Evolutionary conservation across 2,329 filamentous ascomycete genomes (phyloP).

Genomic region (Blastomyces parvus): DNA sequence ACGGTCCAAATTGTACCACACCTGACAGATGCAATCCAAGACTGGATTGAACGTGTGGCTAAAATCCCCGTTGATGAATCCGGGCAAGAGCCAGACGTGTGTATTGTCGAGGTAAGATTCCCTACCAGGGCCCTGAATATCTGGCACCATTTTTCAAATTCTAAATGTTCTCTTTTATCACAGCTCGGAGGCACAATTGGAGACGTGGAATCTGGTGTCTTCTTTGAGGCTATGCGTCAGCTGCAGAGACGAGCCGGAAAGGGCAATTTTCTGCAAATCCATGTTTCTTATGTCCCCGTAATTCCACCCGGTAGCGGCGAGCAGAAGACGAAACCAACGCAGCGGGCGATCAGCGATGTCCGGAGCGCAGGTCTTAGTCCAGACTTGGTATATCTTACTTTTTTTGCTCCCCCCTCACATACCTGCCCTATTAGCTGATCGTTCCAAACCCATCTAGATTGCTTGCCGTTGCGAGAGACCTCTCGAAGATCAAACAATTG

Average conservation of each 20-base stretch:
- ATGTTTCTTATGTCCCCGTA: constrained; percentile 79
- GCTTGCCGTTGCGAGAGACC: constrained; percentile 80
- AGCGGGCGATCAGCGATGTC: constrained; percentile 75
- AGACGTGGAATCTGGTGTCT: constrained; percentile 76
- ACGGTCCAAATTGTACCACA: constrained; percentile 84
- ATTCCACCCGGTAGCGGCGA: constrained; percentile 49
- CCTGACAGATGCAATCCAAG: constrained; percentile 66
- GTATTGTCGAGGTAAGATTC: constrained; percentile 59
- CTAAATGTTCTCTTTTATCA: constrained; percentile 38
- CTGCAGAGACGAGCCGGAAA: constrained; percentile 60
- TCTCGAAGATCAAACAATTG: constrained; percentile 62
- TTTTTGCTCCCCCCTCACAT: constrained; percentile 10
- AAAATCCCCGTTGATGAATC: constrained; percentile 79
- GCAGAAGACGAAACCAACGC: constrained; percentile 96
- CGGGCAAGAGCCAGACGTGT: constrained; percentile 74
- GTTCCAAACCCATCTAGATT: constrained; percentile 47
- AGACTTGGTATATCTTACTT: constrained; percentile 49
- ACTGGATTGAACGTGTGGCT: constrained; percentile 83
- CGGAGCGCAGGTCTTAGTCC: constrained; percentile 69
- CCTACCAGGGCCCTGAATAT: not conserved
- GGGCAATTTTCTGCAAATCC: constrained; percentile 76
- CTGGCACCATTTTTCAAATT: constrained; percentile 37
- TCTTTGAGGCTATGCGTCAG: constrained; percentile 75
- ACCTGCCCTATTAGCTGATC: constrained; percentile 3
- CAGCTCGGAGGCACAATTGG: constrained; percentile 46